Conservation (phyloP, 1,139 yeast species). For the Yamadazyma diddensiae region DNA sequence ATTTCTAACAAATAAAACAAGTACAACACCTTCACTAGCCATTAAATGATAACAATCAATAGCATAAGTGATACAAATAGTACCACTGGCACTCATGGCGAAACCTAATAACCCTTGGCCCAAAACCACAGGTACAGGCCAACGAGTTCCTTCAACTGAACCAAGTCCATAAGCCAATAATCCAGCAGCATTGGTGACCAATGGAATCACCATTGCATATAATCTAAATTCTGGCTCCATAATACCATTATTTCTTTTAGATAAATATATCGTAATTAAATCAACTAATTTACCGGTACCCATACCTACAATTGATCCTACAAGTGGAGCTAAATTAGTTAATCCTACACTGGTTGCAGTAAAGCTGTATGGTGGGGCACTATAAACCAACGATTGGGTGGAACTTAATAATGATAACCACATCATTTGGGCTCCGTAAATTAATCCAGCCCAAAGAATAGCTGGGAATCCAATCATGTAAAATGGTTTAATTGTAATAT, state of each 20-base stretch:
- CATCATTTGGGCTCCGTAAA: constrained; percentile 64
- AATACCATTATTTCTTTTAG: constrained; percentile 35
- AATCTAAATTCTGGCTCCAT: constrained; percentile 43
- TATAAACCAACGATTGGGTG: constrained; percentile 42
- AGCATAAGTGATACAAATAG: constrained; percentile 53
- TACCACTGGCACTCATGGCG: constrained; percentile 57
- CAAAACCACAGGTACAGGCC: constrained; percentile 53
- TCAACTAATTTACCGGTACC: constrained; percentile 45
- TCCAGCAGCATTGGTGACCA: constrained; percentile 41
- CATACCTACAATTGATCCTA: constrained; percentile 41
- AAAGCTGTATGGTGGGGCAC: constrained; percentile 36
- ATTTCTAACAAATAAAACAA: constrained; percentile 46
- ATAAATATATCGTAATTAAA: constrained; percentile 31
- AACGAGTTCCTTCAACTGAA: constrained; percentile 27
- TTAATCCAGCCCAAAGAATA: constrained; percentile 58
- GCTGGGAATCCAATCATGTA: constrained; percentile 52
- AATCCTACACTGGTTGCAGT: constrained; percentile 37
- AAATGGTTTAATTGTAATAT: constrained; percentile 42
- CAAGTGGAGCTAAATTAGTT: constrained; percentile 41
- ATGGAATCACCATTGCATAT: constrained; percentile 36
- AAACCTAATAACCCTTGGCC: constrained; percentile 57
- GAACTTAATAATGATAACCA: constrained; percentile 47
- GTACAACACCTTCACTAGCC: constrained; percentile 54
- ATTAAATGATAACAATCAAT: constrained; percentile 58
- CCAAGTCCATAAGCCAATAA: constrained; percentile 39